Percentiles rank a stretch among this genome's conserved stretches.
These are phyloP conservation scores for Penicillium sp. DNA, from an alignment of 2,329 filamentous ascomycete species.

Conservation along the genomic window DNA sequence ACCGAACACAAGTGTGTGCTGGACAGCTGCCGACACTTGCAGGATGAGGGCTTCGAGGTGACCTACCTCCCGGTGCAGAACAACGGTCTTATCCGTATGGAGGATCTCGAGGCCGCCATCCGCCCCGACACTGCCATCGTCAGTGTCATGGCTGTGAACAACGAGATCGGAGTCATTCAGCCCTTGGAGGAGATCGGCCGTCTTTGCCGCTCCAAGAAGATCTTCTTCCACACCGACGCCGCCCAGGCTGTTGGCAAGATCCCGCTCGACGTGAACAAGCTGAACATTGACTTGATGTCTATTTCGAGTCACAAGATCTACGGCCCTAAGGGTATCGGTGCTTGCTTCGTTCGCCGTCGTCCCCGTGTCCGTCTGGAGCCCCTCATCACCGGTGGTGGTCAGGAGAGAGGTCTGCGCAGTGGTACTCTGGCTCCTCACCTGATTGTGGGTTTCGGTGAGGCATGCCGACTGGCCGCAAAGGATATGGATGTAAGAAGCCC, in stretches of 20 bases:
- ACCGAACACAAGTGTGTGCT: constrained; percentile 99
- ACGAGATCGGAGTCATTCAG: constrained; percentile 99
- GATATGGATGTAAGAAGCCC: constrained; percentile 78
- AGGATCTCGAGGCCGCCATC: constrained; percentile 84
- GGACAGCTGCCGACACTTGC: constrained; percentile 93
- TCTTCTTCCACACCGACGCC: constrained; percentile 97
- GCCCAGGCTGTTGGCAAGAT: constrained; percentile 99
- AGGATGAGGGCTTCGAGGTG: constrained; percentile 94
- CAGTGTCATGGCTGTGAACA: constrained; percentile 99
- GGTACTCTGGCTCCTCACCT: constrained; percentile 89
- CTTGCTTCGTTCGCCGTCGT: constrained; percentile 90
- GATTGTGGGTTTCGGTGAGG: constrained; percentile 92
- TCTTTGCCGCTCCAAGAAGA: constrained; percentile 85
- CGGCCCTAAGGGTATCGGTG: constrained; percentile 94
- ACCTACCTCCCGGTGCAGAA: constrained; percentile 93
- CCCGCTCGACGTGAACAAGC: constrained; percentile 91
- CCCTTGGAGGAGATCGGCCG: constrained; percentile 91
- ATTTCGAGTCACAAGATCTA: constrained; percentile 99
- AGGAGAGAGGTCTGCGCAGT: constrained; percentile 92
- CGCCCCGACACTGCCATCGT: constrained; percentile 88
- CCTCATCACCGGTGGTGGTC: constrained; percentile 93
- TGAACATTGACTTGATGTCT: constrained; percentile 98
- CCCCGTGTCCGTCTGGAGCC: constrained; percentile 93
- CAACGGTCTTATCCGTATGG: constrained; percentile 83
- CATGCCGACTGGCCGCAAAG: constrained; percentile 85